Evolutionary conservation across 116 monocot species (phyloP).

Genomic region (Phalaenopsis hybrid): DNA sequence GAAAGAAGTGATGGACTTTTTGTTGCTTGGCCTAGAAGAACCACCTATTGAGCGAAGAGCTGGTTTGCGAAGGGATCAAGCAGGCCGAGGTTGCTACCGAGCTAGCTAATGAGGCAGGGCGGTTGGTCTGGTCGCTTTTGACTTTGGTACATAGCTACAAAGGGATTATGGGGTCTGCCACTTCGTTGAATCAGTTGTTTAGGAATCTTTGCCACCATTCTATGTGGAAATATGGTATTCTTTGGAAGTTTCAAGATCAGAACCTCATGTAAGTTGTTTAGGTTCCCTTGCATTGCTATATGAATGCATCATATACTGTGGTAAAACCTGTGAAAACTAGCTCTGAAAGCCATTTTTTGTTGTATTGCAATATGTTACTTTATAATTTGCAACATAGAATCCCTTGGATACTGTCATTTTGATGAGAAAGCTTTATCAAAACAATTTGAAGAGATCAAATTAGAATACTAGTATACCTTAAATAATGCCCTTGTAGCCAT

Average conservation of each 20-base stretch:
- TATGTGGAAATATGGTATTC: constrained; percentile 71
- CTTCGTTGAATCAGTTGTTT: constrained; percentile 33
- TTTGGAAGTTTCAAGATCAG: constrained; percentile 54
- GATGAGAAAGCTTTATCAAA: too few species aligned
- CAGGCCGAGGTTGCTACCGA: constrained; percentile 70
- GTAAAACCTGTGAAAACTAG: neutral
- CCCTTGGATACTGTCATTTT: neutral
- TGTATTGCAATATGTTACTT: neutral
- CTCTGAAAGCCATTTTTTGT: neutral
- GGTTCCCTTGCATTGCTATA: neutral
- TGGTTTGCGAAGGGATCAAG: constrained; percentile 65
- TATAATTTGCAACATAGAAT: neutral
- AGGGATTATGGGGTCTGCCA: constrained; percentile 25
- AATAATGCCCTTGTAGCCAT: too few species aligned
- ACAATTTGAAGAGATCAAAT: too few species aligned
- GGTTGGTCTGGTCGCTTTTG: neutral
- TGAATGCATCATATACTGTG: neutral
- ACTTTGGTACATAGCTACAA: neutral
- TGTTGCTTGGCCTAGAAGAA: constrained; percentile 44
- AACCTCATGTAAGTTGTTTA: constrained; percentile 35
- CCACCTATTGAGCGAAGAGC: constrained; percentile 59
- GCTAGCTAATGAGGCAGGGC: constrained; percentile 38
- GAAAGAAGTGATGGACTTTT: constrained; percentile 37
- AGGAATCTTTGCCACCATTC: constrained; percentile 46
- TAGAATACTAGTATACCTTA: too few species aligned